Evolutionary conservation across 1,284 basidiomycete genomes (phyloP), one percentile per base, ranked within the genome.

Genomic region (Phellopilus nigrolimitatus): DNA sequence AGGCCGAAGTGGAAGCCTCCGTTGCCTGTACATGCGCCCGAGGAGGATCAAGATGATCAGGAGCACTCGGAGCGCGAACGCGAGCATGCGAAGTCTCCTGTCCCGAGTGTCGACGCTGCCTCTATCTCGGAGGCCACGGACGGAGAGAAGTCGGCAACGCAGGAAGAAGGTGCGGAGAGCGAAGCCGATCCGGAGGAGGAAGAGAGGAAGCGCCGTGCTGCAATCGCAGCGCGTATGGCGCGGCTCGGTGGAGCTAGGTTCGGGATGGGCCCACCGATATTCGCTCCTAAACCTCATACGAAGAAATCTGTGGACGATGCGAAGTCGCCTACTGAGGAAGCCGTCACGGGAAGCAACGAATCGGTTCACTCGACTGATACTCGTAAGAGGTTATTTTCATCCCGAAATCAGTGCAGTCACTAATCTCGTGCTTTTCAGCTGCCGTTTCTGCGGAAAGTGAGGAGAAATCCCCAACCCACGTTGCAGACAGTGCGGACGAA

Each of bases 221-320:
- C 83, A 12, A 84, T 93, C 61, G 92, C 91, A 25, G 91, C 87
- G 25, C 78, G 91, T 51, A 93, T 95, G 91, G 92, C 89, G 51
- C 84, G 85, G 59, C 76, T 93, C 9, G 93, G 90, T 25, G 93
- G 90, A 31, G 82, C 91, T 38, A 79, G 88, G 56, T 77, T 95
- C 33, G 91, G 92, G 3, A 86, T 91, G 84, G 78, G 69, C 0
- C 80, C 82, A 2, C 84, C 84, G 36, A 69, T 83, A 45, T 80
- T 85, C 67, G 80, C 78, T 7, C 73, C 69, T 58, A 79, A 80
- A 59, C 76, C 80, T 12, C 64, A 60, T 47, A 65, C 66, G 60
- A 81, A 43, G 12, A 53, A 52, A 34, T 27, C 46, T 15, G 27
- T 22, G 21, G 28, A 42, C 17, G 12, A 5, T 40, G 19, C 22